Percentiles rank a stretch among this genome's conserved stretches.
Conservation (phyloP, 257 asterid species). For the Gardenia jasminoides region DNA sequence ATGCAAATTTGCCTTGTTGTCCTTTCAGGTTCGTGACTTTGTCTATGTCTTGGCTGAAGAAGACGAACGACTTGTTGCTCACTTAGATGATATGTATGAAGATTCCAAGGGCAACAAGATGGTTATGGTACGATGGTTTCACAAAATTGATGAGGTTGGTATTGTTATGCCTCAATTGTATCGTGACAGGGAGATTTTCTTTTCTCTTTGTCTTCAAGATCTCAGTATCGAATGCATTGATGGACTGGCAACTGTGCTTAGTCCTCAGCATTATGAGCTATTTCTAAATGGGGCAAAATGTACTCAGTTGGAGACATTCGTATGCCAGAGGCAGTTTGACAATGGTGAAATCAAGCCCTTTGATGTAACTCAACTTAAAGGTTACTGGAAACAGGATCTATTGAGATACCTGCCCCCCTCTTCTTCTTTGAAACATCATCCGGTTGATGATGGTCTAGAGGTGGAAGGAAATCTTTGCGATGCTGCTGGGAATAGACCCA, state of each 20-base stretch:
- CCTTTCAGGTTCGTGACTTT: constrained; percentile 63
- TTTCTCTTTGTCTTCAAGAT: constrained; percentile 89
- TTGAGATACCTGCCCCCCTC: constrained; percentile 29
- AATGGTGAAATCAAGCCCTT: constrained; percentile 60
- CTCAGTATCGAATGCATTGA: constrained; percentile 90
- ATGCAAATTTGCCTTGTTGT: background rate
- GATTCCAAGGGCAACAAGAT: constrained; percentile 75
- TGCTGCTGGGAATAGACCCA: constrained; percentile 45
- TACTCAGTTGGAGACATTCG: constrained; percentile 51
- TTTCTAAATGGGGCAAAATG: constrained; percentile 35
- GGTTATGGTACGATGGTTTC: constrained; percentile 97
- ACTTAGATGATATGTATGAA: constrained; percentile 83
- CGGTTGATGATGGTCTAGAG: constrained; percentile 27
- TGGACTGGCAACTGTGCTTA: constrained; percentile 85
- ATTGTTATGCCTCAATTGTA: constrained; percentile 67
- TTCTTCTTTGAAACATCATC: constrained; percentile 21
- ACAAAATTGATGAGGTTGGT: constrained; percentile 96
- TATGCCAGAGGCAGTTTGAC: constrained; percentile 73
- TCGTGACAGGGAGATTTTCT: constrained; percentile 93
- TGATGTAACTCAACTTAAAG: constrained; percentile 60
- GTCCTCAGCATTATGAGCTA: constrained; percentile 75
- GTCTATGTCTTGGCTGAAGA: constrained; percentile 82
- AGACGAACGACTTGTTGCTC: constrained; percentile 68
- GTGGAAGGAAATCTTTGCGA: constrained; percentile 27
- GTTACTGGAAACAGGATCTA: constrained; percentile 75